A percentile compares a stretch with the other conserved stretches of the same genome.
Conservation (phyloP, 2,329 filamentous ascomycete genomes). For the Fusarium staphyleae region DNA sequence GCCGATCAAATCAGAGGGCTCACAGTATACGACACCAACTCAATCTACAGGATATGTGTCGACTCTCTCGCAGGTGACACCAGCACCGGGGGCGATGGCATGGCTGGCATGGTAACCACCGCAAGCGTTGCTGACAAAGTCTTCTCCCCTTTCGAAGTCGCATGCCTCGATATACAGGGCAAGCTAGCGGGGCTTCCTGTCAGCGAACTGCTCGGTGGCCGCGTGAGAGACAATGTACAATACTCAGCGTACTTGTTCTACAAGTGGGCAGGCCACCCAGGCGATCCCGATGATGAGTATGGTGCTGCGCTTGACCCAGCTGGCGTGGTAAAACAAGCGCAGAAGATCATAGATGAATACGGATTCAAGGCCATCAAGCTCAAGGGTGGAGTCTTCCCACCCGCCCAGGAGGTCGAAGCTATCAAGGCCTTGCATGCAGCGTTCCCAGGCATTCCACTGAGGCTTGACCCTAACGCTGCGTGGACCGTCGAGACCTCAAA, state of each 20-base stretch:
- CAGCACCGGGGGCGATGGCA: conserved; percentile 60
- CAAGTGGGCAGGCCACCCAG: conserved; percentile 52
- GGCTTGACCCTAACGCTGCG: conserved; percentile 50
- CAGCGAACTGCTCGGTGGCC: conserved; percentile 49
- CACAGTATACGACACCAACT: conserved; percentile 70
- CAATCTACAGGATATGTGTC: conserved; percentile 83
- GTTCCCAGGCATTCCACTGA: conserved; percentile 48
- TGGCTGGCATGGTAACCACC: conserved; percentile 58
- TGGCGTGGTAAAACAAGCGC: conserved; percentile 47
- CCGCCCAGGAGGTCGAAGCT: conserved; percentile 49
- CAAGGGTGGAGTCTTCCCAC: conserved; percentile 52
- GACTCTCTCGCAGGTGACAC: conserved; percentile 70
- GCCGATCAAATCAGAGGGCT: conserved; percentile 43
- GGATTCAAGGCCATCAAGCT: conserved; percentile 54
- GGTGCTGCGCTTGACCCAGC: conserved; percentile 47
- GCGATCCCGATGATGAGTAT: conserved; percentile 50
- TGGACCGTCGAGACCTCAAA: conserved; percentile 51
- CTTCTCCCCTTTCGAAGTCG: conserved; percentile 53
- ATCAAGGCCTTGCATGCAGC: conserved; percentile 48
- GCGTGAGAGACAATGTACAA: conserved; percentile 49
- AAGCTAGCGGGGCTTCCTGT: conserved; percentile 51
- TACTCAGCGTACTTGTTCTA: conserved; percentile 55
- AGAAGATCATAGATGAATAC: conserved; percentile 51
- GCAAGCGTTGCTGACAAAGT: conserved; percentile 51
- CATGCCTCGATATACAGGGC: conserved; percentile 52